Conservation (phyloP, 192 early-diverging fungal genomes). For the Phycomyces blakesleeanus region DNA sequence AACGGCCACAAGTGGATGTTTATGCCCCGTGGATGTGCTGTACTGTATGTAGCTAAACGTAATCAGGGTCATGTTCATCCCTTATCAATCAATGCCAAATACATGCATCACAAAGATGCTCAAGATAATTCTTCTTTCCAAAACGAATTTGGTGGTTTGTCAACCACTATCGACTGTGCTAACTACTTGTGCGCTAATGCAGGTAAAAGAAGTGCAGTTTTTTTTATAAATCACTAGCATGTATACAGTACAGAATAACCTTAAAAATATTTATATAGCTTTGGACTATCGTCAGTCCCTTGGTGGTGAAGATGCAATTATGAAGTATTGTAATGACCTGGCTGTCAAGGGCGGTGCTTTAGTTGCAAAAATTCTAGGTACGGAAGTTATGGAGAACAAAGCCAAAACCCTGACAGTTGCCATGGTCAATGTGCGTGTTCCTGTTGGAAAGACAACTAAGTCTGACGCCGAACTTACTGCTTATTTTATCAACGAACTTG, state of each 20-base stretch:
- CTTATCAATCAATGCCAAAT: constrained; percentile 35
- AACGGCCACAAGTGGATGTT: constrained; percentile 68
- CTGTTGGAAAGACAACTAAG: constrained; percentile 30
- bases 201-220: constrained; percentile 8
- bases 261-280: constrained; percentile 30
- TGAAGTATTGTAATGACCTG: constrained; percentile 46
- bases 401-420: constrained; percentile 40
- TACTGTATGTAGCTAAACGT: constrained; percentile 48
- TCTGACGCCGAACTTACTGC: constrained; percentile 16
- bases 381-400: constrained; percentile 46
- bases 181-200: constrained; percentile 14
- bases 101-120: constrained; percentile 15
- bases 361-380: constrained; percentile 56
- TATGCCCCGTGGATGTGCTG: constrained; percentile 48
- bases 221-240: no score
- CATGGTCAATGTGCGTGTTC: constrained; percentile 62
- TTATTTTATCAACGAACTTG: constrained; percentile 19
- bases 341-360: constrained; percentile 52
- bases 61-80: constrained; percentile 47
- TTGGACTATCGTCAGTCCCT: constrained; percentile 49
- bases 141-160: constrained; percentile 26
- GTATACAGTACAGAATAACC: constrained; percentile 26
- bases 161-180: constrained; percentile 33
- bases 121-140: constrained; percentile 22
- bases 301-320: constrained; percentile 60